Base-by-base conservation (phyloP, 1,284 basidiomycete genomes). In the Lentinus polychrous region DNA sequence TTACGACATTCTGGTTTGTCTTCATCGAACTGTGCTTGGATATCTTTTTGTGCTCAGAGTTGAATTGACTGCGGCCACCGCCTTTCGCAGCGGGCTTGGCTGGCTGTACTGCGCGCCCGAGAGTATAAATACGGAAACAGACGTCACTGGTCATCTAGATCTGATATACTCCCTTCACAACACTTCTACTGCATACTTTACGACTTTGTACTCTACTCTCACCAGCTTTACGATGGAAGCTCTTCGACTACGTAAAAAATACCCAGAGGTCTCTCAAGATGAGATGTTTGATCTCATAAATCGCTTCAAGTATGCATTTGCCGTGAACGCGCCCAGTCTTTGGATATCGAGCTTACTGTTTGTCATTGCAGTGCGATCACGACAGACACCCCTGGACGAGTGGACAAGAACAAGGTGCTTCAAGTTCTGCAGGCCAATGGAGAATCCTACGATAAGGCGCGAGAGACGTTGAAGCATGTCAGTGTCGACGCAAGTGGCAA, bases 401-500 rank as follows among this genome's bases (percentile, higher is more conserved):
- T 95, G 32, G 86, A 93, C 65, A 94, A 96, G 64, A 73, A 84
- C 31, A 71, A 79, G 3, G 87, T 92, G 14, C 75, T 96, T 43
- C 83, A 86, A 2, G 76, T 85, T 3, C 63, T 96, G 2, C 83
- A 94, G 62, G 66, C 78, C 17, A 78, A 76, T 27, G 91, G 91
- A 49, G 82, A 93, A 61, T 90, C 89, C n/a, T 96, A 96, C 61
- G 94, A 97, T 72, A 76, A 83, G 49, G 93, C 86, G 5, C 75
- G 90, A 57, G 87, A 91, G 67, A 97, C 94, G 0, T 75, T 99
- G 65, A 99, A 99, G 72, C 80, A 87, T 56, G 94, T 98, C 63
- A 88, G 86, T 56, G 81, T 98, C 38, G 95, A 99, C 64, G 86
- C 95, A 6, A 92, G 88, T 58, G 96, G 96, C 33, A 91, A 94